These are phyloP conservation scores for Teunomyces cretensis DNA, from an alignment of 805 yeast species.

Conservation along the genomic window DNA sequence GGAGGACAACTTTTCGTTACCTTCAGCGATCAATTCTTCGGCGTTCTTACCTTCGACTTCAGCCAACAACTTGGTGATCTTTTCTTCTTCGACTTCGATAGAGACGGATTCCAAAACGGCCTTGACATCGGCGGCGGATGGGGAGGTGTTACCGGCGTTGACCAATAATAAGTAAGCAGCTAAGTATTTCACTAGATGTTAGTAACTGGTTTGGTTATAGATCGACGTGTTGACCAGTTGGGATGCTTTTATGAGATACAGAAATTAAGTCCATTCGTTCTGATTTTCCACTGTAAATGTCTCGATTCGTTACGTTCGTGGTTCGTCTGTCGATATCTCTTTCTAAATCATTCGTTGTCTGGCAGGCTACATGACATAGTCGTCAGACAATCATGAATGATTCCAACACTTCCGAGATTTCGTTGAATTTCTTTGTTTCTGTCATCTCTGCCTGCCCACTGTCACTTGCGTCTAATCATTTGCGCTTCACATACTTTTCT, in stretches of 20 bases:
- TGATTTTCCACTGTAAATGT: no score
- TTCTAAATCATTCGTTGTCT: no score
- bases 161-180: conserved; percentile 49
- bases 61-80: conserved; percentile 33
- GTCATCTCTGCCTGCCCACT: neutral
- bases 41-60: conserved; percentile 36
- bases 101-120: conserved; percentile 41
- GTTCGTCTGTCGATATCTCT: no score
- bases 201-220: conserved; percentile 12
- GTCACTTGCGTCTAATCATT: neutral
- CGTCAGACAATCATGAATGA: neutral
- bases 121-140: conserved; percentile 43
- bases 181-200: conserved; percentile 43
- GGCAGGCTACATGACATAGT: no score
- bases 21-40: conserved; percentile 37
- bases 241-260: neutral
- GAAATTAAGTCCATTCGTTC: no score
- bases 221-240: neutral
- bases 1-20: conserved; percentile 37
- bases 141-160: conserved; percentile 46
- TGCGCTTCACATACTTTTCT: conserved; percentile 3
- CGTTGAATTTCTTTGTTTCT: neutral
- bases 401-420: no score
- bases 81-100: conserved; percentile 35
- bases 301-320: no score